Evolutionary conservation across 305 asterid species (phyloP), one percentile per base, ranked within the genome.

Genomic region (Solanum aculeatissimum): DNA sequence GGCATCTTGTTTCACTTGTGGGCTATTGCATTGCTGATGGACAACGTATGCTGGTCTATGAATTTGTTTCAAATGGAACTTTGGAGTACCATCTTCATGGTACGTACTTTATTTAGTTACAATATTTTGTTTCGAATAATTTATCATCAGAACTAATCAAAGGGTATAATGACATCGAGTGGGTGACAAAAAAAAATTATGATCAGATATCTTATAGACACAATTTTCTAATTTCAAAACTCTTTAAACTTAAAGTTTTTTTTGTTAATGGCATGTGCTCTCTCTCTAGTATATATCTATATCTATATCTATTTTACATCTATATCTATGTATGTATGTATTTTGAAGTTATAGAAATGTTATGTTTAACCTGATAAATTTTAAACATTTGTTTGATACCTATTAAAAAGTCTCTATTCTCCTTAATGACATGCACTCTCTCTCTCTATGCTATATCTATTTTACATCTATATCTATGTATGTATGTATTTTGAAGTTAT

Each of bases 81-180:
- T 86, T 94, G 85, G 98, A 94, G 83, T 91, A 89, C 84, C 98
- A 94, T 80, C 96, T 94, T 71, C 94, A 94, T 62, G 95, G 98
- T 92, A 86, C 13, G 58, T 2, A 4, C 7, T 35, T 69, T 69
- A 69, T 38, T 38, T 69, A 69, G 10, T 49, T 69, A 35, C 4
- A 38, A n/a, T 7, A 70, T 40, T 40, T 70, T 70, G 0, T 40
- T 40, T 70, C 0, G 0, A 70, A 70, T 4, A 68, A 23, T 23
- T 60, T 60, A 11, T 18, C 4, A 58, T 53, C 45, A 1, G 45
- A 3, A 58, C 15, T 21, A 21, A 8, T 58, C 13, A 18, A 60
- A 23, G 35, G 16, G 16, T 60, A 21, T 21, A 58, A 32, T 23
- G 23, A 60, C 35, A 32, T 32, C 35, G 4, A 2, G 35, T 32